Base-by-base conservation (phyloP, 805 yeast genomes). In the Tetrapisispora namnaoensis region DNA sequence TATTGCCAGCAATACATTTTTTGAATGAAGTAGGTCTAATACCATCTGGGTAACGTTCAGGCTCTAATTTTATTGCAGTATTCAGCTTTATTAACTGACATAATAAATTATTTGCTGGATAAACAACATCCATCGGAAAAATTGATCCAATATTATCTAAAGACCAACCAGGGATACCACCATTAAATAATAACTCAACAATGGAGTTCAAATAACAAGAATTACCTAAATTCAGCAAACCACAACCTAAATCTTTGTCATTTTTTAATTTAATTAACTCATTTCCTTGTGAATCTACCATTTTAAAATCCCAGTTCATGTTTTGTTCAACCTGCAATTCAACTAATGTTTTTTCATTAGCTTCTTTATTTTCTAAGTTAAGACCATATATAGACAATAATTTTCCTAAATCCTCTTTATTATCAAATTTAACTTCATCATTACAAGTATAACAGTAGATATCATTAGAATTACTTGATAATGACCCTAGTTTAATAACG, bases 321-420 rank as follows among this genome's bases (percentile, higher is more conserved):
- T 93, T 93, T 61, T 90, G 97, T 62, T 90, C 97, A 48, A 93
- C 77, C 67, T 93, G 95, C 53, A 93, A 68, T 65, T 93, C 99
- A 1, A 90, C 78, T 58, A 93, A 70, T 28, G 83, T 82, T 68
- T 90, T 91, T 64, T 93, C 99, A 1, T 95, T 88, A 56, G 90
- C 87, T 18, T 70, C 70, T 21, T 70, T 69, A 3, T 54, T 65
- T 1, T 69, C 58, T 42, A 81, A 62, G 62, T 87, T 83, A 51
- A 93, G 85, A 1, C 87, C 88, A 69, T 76, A 86, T 1, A 76
- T 74, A 35, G 71, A 74, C 6, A 62, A 59, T 0, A 70, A 66
- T 36, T 83, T 65, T 7, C n/a, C 38, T 14, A 48, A 39, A 4
- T 21, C n/a, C 7, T 34, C 39, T 1, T 40, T 28, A 18, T 44